Percentiles rank a stretch among this genome's conserved stretches.
Evolutionary conservation across 768 basidiomycete species (phyloP).

Genomic region (Suillus americanus): DNA sequence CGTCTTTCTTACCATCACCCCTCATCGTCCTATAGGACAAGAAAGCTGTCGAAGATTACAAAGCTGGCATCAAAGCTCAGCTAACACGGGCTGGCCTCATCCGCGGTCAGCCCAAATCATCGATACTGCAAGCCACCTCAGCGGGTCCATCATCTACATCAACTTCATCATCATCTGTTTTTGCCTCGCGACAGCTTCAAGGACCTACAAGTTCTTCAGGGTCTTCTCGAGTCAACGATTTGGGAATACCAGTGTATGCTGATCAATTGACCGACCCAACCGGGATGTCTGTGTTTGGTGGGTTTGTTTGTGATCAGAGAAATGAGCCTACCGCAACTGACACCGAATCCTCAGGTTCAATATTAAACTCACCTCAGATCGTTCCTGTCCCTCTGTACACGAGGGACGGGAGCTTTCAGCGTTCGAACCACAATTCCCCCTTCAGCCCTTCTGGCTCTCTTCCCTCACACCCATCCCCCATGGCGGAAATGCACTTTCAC

Average conservation of each 20-base stretch:
- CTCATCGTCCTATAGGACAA: slow-evolving; percentile 60
- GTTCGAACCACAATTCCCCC: slow-evolving; percentile 29
- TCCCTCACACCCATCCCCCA: slow-evolving; percentile 34
- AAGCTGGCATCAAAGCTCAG: slow-evolving; percentile 81
- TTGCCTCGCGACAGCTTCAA: slow-evolving; percentile 31
- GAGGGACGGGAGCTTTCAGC: slow-evolving; percentile 25
- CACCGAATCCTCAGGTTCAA: slow-evolving; percentile 18
- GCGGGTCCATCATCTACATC: slow-evolving; percentile 8
- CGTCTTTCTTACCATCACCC: slow-evolving; percentile 9
- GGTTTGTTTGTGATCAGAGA: not conserved
- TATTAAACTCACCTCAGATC: slow-evolving; percentile 32
- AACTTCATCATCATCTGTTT: slow-evolving; percentile 34
- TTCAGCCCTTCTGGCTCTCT: slow-evolving; percentile 35
- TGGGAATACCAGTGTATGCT: slow-evolving; percentile 17
- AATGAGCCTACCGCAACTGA: slow-evolving; percentile 13
- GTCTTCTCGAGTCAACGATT: slow-evolving; percentile 23
- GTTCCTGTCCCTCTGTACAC: slow-evolving; percentile 25
- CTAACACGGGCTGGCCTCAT: slow-evolving; percentile 76
- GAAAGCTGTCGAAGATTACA: slow-evolving; percentile 77
- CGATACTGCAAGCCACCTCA: slow-evolving; percentile 40
- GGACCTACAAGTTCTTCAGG: slow-evolving; percentile 19
- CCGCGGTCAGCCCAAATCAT: slow-evolving; percentile 75
- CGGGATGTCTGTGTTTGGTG: slow-evolving; percentile 30
- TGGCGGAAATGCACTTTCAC: slow-evolving; percentile 32
- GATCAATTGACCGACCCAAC: slow-evolving; percentile 24